Percentiles rank a stretch among this genome's conserved stretches.
Conservation (phyloP, 805 yeast species). For the Hanseniaspora hatyaiensis region DNA sequence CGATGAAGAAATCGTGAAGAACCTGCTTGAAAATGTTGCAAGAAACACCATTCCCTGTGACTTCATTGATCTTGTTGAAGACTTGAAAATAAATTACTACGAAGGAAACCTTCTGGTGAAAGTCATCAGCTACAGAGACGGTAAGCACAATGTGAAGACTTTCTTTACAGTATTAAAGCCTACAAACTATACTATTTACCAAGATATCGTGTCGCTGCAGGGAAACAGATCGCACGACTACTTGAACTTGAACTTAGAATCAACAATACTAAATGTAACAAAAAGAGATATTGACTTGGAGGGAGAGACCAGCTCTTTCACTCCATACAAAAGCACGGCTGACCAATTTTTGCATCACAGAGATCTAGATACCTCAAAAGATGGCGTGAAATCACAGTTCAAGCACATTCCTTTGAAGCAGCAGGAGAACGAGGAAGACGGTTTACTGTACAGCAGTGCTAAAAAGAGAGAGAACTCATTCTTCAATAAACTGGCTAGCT, state of each 20-base stretch:
- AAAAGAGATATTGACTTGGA: constrained; percentile 12
- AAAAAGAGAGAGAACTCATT: constrained; percentile 12
- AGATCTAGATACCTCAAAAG: background rate
- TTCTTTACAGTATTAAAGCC: constrained; percentile 11
- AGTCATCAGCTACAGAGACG: constrained; percentile 12
- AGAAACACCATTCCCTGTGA: constrained; percentile 12
- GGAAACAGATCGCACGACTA: constrained; percentile 12
- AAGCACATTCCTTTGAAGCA: constrained; percentile 9
- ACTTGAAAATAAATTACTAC: constrained; percentile 7
- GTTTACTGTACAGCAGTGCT: background rate
- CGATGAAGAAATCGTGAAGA: constrained; percentile 13
- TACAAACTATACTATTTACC: constrained; percentile 9
- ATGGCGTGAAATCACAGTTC: constrained; percentile 7
- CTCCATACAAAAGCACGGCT: no score
- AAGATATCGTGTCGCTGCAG: constrained; percentile 7
- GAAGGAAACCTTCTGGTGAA: constrained; percentile 13
- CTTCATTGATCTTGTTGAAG: constrained; percentile 11
- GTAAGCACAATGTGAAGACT: constrained; percentile 11
- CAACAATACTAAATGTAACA: constrained; percentile 8
- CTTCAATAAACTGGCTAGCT: constrained; percentile 9
- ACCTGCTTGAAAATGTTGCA: constrained; percentile 11
- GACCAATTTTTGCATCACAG: no score
- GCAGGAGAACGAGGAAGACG: constrained; percentile 8
- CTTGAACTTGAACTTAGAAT: constrained; percentile 7
- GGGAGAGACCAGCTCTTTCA: background rate